phyloP scores from a whole-genome alignment of 2,329 filamentous ascomycete genomes.

The Coniochaeta sp. region DNA sequence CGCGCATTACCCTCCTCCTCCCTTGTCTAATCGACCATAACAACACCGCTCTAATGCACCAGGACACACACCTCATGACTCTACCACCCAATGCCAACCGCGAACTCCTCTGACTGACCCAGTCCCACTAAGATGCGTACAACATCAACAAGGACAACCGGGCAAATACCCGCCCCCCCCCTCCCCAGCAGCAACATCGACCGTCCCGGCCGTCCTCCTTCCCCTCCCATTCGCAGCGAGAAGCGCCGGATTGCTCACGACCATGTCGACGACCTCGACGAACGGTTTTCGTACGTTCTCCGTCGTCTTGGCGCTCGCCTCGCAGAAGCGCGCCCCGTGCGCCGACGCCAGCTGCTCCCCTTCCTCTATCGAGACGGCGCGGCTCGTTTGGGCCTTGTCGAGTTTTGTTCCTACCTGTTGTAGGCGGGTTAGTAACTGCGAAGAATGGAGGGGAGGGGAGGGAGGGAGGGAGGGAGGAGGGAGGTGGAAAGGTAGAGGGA shows the following conservation, averaged over 20 bases:
- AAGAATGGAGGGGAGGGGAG: too few relatives aligned
- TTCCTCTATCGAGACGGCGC: conserved; percentile 39
- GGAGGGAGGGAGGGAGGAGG: too few relatives aligned
- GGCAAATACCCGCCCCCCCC: conserved; percentile 10
- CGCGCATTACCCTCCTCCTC: background rate
- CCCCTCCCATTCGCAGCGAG: conserved; percentile 21
- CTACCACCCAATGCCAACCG: too few relatives aligned
- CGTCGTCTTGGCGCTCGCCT: conserved; percentile 46
- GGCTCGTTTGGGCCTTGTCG: conserved; percentile 34
- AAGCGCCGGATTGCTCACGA: conserved; percentile 38
- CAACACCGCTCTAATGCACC: background rate
- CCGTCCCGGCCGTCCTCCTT: conserved; percentile 17
- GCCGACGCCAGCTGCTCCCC: conserved; percentile 37
- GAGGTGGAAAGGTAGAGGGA: too few relatives aligned
- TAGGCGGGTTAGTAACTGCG: background rate
- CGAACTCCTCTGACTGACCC: too few relatives aligned
- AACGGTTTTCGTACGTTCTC: conserved; percentile 45
- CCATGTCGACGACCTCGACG: conserved; percentile 41
- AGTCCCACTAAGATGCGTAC: too few relatives aligned
- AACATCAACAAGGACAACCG: conserved; percentile 19
- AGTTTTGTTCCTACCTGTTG: conserved; percentile 45
- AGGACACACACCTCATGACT: too few relatives aligned
- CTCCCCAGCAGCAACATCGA: conserved; percentile 19
- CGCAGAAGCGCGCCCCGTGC: conserved; percentile 41
- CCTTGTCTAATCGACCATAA: background rate